These are phyloP conservation scores for Fusarium haematococcum DNA, from an alignment of 2,329 filamentous ascomycete species.

Conservation along the genomic window DNA sequence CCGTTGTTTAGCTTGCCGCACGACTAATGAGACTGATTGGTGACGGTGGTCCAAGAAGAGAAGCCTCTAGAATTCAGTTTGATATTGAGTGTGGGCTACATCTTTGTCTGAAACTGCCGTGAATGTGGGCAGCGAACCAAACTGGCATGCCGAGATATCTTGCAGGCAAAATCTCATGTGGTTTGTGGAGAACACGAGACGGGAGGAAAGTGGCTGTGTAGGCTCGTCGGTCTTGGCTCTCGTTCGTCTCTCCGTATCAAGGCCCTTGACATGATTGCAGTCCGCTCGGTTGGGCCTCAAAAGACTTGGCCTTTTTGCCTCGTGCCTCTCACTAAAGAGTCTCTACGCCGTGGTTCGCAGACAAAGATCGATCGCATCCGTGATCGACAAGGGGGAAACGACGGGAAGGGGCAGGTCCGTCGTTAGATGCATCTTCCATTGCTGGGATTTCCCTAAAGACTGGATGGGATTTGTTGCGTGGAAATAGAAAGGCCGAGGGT, in stretches of 20 bases:
- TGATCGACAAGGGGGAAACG: constrained; percentile 22
- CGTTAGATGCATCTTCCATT: constrained; percentile 11
- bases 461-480: constrained; percentile 25
- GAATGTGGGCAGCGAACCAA: not conserved
- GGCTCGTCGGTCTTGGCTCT: constrained; percentile 19
- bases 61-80: not conserved
- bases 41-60: not conserved
- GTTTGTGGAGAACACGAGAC: constrained; percentile 35
- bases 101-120: constrained; percentile 15
- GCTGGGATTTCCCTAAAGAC: constrained; percentile 10
- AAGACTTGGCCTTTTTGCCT: constrained; percentile 27
- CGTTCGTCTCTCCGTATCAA: not conserved
- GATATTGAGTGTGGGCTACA: constrained; percentile 3
- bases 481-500: constrained; percentile 26
- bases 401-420: constrained; percentile 19
- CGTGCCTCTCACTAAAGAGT: constrained; percentile 11
- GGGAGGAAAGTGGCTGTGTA: constrained; percentile 37
- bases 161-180: constrained; percentile 21
- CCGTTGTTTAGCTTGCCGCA: constrained; percentile 33
- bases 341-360: constrained; percentile 21
- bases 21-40: constrained; percentile 19
- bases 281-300: constrained; percentile 16
- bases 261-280: constrained; percentile 9
- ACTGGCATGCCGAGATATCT: constrained; percentile 5
- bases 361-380: not conserved